Percentiles rank a stretch among this genome's conserved stretches.
phyloP scores from a whole-genome alignment of 1,284 basidiomycete species.

The Takashimella tepidaria region DNA sequence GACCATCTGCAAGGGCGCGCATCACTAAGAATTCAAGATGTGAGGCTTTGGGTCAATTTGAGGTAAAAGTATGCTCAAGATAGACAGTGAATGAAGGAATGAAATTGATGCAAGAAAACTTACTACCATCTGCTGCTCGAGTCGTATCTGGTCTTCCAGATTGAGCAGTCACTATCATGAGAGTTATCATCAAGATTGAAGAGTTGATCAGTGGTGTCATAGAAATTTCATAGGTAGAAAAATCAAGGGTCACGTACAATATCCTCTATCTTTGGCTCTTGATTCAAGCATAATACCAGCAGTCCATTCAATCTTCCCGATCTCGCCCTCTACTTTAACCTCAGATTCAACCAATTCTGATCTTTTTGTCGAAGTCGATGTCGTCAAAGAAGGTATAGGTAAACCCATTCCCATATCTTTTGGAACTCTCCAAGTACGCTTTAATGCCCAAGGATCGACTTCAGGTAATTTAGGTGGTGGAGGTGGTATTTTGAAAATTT shows the following conservation, averaged over 20 bases:
- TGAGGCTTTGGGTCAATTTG: no score
- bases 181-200: no score
- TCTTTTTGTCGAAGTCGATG: not conserved
- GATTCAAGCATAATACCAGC: conserved; percentile 66
- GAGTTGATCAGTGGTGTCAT: not conserved
- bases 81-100: conserved; percentile 5
- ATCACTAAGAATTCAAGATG: conserved; percentile 64
- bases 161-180: conserved; percentile 75
- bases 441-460: conserved; percentile 27
- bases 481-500: conserved; percentile 55
- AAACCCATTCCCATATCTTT: conserved; percentile 20
- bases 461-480: conserved; percentile 43
- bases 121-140: conserved; percentile 80
- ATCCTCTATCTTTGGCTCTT: conserved; percentile 70
- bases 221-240: conserved; percentile 4
- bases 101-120: conserved; percentile 48
- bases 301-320: conserved; percentile 40
- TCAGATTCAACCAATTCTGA: conserved; percentile 51
- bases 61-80: not conserved
- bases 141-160: conserved; percentile 80
- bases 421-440: conserved; percentile 47
- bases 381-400: not conserved
- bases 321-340: conserved; percentile 61
- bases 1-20: conserved; percentile 69
- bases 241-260: conserved; percentile 41